Percentiles rank a stretch among this genome's conserved stretches.
phyloP scores from a whole-genome alignment of 768 basidiomycete genomes.

The Boletus coccyginus region DNA sequence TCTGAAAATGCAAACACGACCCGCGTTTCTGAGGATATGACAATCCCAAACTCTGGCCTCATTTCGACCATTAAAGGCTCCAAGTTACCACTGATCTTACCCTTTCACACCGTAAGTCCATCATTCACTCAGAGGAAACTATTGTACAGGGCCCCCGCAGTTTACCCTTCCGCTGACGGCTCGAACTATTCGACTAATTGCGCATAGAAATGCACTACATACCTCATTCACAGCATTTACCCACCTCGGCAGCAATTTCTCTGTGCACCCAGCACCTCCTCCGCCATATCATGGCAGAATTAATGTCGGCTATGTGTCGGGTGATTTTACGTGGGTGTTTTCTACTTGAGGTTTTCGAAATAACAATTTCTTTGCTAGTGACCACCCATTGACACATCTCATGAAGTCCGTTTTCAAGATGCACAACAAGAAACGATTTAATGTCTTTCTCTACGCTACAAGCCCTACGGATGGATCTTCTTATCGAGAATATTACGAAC shows the following conservation, averaged over 20 bases:
- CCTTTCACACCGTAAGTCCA: conserved; percentile 45
- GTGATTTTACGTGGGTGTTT: conserved; percentile 42
- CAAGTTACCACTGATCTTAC: conserved; percentile 41
- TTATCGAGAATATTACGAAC: conserved; percentile 43
- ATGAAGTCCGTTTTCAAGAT: conserved; percentile 50
- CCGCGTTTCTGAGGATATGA: conserved; percentile 4
- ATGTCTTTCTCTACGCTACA: conserved; percentile 47
- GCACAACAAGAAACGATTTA: conserved; percentile 40
- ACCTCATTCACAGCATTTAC: conserved; percentile 42
- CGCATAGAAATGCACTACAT: conserved; percentile 46
- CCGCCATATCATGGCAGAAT: conserved; percentile 40
- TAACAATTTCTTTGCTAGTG: conserved; percentile 26
- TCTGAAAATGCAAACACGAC: conserved; percentile 12
- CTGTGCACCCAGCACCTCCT: conserved; percentile 40
- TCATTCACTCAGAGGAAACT: not conserved
- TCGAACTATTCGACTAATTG: conserved; percentile 43
- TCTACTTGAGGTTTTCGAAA: not conserved
- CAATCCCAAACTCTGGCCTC: conserved; percentile 19
- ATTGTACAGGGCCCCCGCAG: conserved; percentile 22
- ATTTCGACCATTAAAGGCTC: conserved; percentile 27
- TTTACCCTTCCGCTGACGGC: conserved; percentile 45
- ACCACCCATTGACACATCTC: conserved; percentile 51
- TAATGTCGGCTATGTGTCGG: conserved; percentile 49
- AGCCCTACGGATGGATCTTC: conserved; percentile 44
- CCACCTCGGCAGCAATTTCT: conserved; percentile 24